These are phyloP conservation scores for Trichoderma sp. DNA, from an alignment of 2,329 filamentous ascomycete species.

Conservation along the genomic window DNA sequence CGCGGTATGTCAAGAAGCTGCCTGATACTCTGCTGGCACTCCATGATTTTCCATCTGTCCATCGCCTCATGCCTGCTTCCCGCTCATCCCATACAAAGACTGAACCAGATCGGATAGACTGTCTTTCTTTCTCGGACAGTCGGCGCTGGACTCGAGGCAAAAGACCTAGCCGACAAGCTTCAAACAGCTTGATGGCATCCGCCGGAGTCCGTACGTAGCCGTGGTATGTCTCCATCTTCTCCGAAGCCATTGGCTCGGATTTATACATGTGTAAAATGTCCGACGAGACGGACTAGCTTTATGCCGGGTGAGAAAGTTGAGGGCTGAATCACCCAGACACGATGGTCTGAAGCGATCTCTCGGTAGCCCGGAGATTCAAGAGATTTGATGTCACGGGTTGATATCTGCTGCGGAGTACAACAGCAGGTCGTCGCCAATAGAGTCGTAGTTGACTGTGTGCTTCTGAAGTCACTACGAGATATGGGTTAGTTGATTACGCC, in stretches of 20 bases:
- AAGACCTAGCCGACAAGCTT: constrained; percentile 86
- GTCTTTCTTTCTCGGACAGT: constrained; percentile 93
- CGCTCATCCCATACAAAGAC: constrained; percentile 99
- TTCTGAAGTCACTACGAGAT: not conserved
- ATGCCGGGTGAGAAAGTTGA: not conserved
- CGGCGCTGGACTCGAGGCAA: constrained; percentile 88
- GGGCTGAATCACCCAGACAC: constrained; percentile 15
- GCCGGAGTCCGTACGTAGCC: constrained; percentile 92
- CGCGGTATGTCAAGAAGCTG: constrained; percentile 93
- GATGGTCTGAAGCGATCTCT: constrained; percentile 13
- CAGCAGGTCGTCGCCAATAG: not conserved
- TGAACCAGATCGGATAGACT: constrained; percentile 92
- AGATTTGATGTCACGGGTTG: not conserved
- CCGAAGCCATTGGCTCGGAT: constrained; percentile 16
- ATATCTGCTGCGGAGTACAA: not conserved
- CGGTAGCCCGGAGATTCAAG: not conserved
- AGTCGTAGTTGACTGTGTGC: not conserved
- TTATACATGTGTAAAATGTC: constrained; percentile 19
- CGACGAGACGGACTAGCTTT: not conserved
- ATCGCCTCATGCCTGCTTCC: constrained; percentile 95
- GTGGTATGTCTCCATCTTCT: constrained; percentile 90
- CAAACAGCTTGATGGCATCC: constrained; percentile 98
- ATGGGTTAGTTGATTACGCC: not conserved
- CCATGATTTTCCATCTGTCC: constrained; percentile 99
- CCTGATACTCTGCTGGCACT: constrained; percentile 95